Conservation (phyloP, 495 filamentous ascomycete species). For the Thozetella sp. region DNA sequence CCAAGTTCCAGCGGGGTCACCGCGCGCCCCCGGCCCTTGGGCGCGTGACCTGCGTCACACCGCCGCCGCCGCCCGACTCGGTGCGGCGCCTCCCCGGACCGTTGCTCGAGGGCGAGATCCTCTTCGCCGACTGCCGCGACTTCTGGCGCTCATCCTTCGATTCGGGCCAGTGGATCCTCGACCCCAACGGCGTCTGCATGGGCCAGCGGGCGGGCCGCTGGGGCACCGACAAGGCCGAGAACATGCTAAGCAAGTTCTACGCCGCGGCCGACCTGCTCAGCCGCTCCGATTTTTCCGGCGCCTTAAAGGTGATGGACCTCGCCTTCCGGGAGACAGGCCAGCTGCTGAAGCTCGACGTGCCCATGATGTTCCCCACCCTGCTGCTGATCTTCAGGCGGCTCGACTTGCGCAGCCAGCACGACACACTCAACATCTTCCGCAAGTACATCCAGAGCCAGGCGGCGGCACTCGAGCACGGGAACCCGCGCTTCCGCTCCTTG, state of each 20-base stretch:
- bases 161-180: background rate
- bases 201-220: background rate
- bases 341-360: background rate
- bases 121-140: constrained; percentile 1
- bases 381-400: background rate
- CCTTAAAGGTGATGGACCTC: background rate
- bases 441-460: constrained; percentile 5
- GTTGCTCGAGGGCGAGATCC: background rate
- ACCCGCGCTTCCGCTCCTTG: background rate
- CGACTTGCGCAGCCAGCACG: background rate
- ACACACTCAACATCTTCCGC: background rate
- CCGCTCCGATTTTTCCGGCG: background rate
- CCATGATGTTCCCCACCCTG: background rate
- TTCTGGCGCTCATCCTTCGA: constrained; percentile 3
- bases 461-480: background rate
- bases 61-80: background rate
- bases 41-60: background rate
- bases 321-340: background rate
- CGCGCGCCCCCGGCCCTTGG: background rate
- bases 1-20: background rate
- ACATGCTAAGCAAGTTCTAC: constrained; percentile 4
- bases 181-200: constrained; percentile 1
- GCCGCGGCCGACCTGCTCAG: constrained; percentile 1
- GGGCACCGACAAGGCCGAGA: background rate
- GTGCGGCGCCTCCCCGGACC: background rate